Evolutionary conservation across 148 eudicot genomes (phyloP).

Genomic region (Heliosperma pusillum): DNA sequence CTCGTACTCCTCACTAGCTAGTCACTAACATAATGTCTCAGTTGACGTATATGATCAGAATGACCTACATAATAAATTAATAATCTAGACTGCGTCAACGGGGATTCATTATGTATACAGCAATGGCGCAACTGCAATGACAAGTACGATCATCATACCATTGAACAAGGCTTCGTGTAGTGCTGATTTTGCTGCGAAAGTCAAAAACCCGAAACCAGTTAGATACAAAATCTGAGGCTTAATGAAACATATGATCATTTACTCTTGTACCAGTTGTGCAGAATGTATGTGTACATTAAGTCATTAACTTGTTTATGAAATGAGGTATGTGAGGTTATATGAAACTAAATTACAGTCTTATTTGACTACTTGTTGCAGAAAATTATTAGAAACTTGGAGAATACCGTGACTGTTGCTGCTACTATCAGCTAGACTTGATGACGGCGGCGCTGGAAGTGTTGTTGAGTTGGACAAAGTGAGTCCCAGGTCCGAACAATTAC

Average conservation of each 20-base stretch:
- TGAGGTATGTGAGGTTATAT: background rate
- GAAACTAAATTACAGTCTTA: no score
- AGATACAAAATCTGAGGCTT: background rate
- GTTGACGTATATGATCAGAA: background rate
- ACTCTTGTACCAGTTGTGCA: no score
- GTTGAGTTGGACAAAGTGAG: slow-evolving; percentile 31
- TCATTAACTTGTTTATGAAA: no score
- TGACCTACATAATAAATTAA: background rate
- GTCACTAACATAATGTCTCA: background rate
- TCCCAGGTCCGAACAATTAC: slow-evolving; percentile 49
- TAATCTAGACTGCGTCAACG: background rate
- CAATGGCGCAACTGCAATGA: slow-evolving; percentile 4
- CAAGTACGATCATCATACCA: slow-evolving; percentile 4
- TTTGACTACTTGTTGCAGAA: background rate
- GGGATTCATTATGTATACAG: background rate
- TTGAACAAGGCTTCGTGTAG: background rate
- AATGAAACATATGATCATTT: background rate
- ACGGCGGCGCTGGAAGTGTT: slow-evolving; percentile 24
- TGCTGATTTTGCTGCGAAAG: slow-evolving; percentile 5
- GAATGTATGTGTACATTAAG: no score
- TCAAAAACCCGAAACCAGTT: no score
- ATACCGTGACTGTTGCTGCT: slow-evolving; percentile 21
- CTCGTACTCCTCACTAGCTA: background rate
- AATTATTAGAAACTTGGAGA: background rate
- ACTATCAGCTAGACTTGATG: slow-evolving; percentile 22